Evolutionary conservation across 306 rosid species (phyloP), one percentile per base, ranked within the genome.

Genomic region (Psophocarpus tetragonolobus): DNA sequence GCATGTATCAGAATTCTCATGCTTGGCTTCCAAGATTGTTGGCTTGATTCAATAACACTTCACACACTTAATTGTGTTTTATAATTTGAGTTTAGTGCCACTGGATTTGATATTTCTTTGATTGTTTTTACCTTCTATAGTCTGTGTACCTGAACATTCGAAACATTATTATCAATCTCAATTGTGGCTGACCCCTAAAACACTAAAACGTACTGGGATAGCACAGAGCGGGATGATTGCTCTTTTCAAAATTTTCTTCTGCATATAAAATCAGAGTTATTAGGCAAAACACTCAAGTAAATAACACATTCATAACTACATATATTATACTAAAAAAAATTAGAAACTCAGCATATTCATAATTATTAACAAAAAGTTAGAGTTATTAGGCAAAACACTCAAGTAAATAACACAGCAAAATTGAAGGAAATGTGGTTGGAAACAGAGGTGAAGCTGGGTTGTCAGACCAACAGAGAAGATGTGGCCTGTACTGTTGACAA

Each of bases 11-110:
- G 58, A 67, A 60, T 39, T 73, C 36, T 58, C 71, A 29, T 45
- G 33, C 58, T 48, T 74, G 68, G 23, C 48, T 73, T 81, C 67
- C 61, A 68, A 68, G 68, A 73, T 27, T 68, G 4, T 47, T 73
- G 74, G 68, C 75, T n/a, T 73, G 64, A 29, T 68, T 85, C 30
- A 29, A 38, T 33, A 61, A 44, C 11, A 26, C 27, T 60, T 38
- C 11, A 26, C 27, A 51, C 30, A 36, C 30, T 63, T 64, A 24
- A 54, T 36, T 62, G 70, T 68, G 75, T 35, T 78, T 82, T 26
- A 74, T 53, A 18, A 36, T 67, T 30, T 42, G 68, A 54, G 68
- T 68, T 13, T 48, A 20, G 27, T 68, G 77, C 23, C 35, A 12
- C 44, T 62, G 51, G 42, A 21, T 32, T 62, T 73, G 66, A 68